A percentile compares a stretch with the other conserved stretches of the same genome.
phyloP scores from a whole-genome alignment of 305 asterid genomes.

The Solanum aculeatissimum region DNA sequence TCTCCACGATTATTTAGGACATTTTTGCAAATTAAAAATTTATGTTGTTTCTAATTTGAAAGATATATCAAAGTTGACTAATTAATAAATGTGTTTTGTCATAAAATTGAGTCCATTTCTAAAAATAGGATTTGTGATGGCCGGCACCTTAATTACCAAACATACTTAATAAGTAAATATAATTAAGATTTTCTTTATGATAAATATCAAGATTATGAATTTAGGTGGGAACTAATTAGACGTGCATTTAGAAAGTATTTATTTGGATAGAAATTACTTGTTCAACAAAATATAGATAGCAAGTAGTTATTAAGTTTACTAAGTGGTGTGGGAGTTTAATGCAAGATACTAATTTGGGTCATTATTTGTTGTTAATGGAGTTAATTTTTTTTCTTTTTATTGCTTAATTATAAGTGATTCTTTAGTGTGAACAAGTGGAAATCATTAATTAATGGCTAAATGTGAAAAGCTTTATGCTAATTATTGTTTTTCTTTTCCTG shows the following conservation, averaged over 20 bases:
- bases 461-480: not conserved
- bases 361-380: not conserved
- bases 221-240: not conserved
- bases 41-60: not conserved
- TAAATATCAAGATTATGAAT: not conserved
- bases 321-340: not conserved
- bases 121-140: not conserved
- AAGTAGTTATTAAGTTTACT: not conserved
- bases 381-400: not conserved
- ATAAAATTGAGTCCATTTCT: not conserved
- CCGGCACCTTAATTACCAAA: not conserved
- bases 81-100: not conserved
- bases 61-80: constrained; percentile 5
- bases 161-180: not conserved
- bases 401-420: not conserved
- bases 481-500: not conserved
- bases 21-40: not conserved
- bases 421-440: not conserved
- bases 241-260: not conserved
- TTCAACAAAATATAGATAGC: not conserved
- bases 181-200: not conserved
- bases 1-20: constrained; percentile 7
- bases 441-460: not conserved
- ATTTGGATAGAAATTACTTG: not conserved
- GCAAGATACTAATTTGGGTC: not conserved